Evolutionary conservation across 192 early-diverging fungal genomes (phyloP).

Genomic region (Coemansia asiatica): DNA sequence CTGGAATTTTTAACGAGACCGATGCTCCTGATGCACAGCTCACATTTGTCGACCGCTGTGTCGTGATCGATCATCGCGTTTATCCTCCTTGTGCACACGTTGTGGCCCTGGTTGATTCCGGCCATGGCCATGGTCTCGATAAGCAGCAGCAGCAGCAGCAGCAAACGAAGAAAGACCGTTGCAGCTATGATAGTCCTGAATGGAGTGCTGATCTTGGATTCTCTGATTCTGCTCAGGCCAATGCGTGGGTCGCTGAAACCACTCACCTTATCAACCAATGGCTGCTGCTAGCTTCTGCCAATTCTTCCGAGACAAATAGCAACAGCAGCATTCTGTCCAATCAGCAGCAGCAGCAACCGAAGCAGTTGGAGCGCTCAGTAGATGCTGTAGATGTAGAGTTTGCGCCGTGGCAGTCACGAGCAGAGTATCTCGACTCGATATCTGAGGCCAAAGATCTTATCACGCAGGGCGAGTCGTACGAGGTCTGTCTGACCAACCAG

Average conservation of each 20-base stretch:
- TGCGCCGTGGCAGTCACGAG: conserved; percentile 17
- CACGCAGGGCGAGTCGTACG: conserved; percentile 88
- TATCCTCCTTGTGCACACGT: conserved; percentile 16
- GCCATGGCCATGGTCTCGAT: too few relatives aligned
- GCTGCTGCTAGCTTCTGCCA: too few relatives aligned
- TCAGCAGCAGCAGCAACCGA: too few relatives aligned
- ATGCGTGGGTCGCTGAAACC: conserved; percentile 15
- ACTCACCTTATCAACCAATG: neutral
- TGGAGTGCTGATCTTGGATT: too few relatives aligned
- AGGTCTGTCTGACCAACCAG: conserved; percentile 89
- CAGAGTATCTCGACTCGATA: conserved; percentile 58
- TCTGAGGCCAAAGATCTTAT: conserved; percentile 63
- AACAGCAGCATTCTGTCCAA: too few relatives aligned
- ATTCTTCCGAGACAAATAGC: too few relatives aligned
- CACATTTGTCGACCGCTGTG: conserved; percentile 71
- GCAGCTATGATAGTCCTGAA: too few relatives aligned
- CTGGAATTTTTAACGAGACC: neutral
- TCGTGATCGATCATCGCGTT: conserved; percentile 67
- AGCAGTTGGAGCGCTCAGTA: neutral
- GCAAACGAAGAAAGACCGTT: neutral
- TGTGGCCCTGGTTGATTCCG: conserved; percentile 16
- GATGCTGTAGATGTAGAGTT: neutral
- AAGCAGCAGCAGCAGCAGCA: neutral
- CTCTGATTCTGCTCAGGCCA: neutral
- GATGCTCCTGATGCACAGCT: conserved; percentile 73